Base-by-base conservation (phyloP, 1,284 basidiomycete species). In the Trametes polyzona region DNA sequence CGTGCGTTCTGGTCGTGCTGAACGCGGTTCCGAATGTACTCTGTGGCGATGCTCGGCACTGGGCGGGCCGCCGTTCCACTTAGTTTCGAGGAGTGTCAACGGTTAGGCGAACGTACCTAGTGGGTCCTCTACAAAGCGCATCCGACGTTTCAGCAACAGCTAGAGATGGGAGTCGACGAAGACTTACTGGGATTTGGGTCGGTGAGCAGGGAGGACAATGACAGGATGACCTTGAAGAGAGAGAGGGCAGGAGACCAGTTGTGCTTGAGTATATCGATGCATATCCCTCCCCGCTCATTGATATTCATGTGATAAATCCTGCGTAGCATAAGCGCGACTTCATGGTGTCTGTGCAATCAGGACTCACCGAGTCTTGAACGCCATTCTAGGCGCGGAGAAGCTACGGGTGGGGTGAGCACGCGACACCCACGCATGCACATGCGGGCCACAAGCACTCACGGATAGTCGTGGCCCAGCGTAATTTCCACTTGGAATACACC, bases 241-340 rank as follows among this genome's bases (percentile, higher is more conserved):
- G 93, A 95, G 29, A 96, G 76, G 0, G 93, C 93, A 2, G 94
- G 93, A 0, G 92, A 94, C 94, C 93, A 96, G 64, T 92, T 90
- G 65, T 85, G 82, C 75, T 96, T 95, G 59, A 95, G 81, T 44
- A 95, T 90, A 73, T 95, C 87, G 62, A 89, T 88, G 67, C 88
- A 90, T 49, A 91, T 84, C 62, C 78, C 80, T 41, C 88, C 88
- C 47, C 82, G 81, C 50, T 90, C 87, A 53, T 88, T 88, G 55
- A 96, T 92, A 69, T 96, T 96, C 89, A 95, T 95, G 68, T 96
- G 93, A 69, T 95, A 95, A 70, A 95, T 93, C 68, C 91, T 93
- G 40, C 21, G 19, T 6, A 40, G 27, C 7, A 12, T 40, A 17
- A 40, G 49, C 30, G 26, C n/a, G 23, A n/a, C 4, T n/a, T 33